Base-by-base conservation (phyloP, 148 eudicot genomes). In the Chenopodium berlandieri region DNA sequence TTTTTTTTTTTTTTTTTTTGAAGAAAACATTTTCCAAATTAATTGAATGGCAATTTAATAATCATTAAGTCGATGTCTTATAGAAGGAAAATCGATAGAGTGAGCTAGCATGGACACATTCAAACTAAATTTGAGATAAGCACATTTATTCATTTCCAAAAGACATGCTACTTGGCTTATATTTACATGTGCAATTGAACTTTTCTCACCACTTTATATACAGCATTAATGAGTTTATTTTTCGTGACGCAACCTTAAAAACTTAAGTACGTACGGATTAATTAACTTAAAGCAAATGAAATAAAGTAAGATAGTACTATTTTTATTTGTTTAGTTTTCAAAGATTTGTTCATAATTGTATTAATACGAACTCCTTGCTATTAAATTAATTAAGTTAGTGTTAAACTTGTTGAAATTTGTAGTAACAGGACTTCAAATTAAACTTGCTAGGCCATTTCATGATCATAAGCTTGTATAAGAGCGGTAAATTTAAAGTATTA, bases 121-220 rank as follows among this genome's bases (percentile, higher is more conserved):
- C 72, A 69, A 69, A 32, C 37, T 32, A 2, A 32, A 31, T 31
- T 67, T 30, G 40, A 30, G 22, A 70, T 70, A 17, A 5, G 13
- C 74, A 37, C 25, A 44, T 72, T 8, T 10, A 22, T 72, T 72
- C 56, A 20, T 62, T 7, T 62, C 66, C 66, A 72, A 20, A 72
- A 54, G 17, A 46, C 19, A 46, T 72, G 31, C 75, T 44, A 72
- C 54, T 72, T 72, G 75, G 54, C 75, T 72, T 2, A 72, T 44
- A 72, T 72, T 2, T 72, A n/a, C 56, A 72, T 72, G 75, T 72
- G 75, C 75, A 4, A 46, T 72, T 16, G 56, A 48, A 46, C 56
- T 44, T 46, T 44, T 30, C 25, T 44, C 30, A 72, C 1, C 30
- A 22, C 75, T 7, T 72, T 22, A 12, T 13, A 16, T 10, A 48